Conservation (phyloP, 2,329 filamentous ascomycete genomes). For the Emydomyces testavorans region DNA sequence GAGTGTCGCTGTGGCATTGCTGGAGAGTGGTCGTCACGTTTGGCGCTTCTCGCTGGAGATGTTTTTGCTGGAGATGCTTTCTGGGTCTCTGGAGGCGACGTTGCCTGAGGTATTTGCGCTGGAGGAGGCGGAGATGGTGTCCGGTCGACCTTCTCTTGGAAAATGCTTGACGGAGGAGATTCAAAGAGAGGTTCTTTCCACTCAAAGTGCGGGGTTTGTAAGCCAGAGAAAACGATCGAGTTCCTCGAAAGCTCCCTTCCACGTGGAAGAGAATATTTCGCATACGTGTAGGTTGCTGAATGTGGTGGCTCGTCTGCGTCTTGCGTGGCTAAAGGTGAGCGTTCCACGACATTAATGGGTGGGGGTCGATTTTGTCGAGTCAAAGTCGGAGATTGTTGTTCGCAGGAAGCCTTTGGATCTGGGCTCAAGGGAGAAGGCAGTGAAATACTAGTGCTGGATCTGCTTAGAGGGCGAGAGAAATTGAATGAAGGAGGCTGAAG, state of each 20-base stretch:
- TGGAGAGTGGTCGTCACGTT: conserved; percentile 5
- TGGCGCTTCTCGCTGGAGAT: conserved; percentile 10
- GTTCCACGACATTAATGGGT: conserved; percentile 26
- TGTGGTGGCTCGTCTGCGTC: conserved; percentile 24
- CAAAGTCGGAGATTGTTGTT: conserved; percentile 26
- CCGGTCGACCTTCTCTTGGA: conserved; percentile 19
- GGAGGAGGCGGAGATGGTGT: conserved; percentile 27
- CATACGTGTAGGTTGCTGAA: conserved; percentile 65
- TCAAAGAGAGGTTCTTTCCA: conserved; percentile 50
- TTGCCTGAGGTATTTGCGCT: conserved; percentile 10
- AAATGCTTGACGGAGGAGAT: conserved; percentile 26
- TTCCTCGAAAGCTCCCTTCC: conserved; percentile 66
- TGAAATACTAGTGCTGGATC: conserved; percentile 34
- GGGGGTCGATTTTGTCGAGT: conserved; percentile 20
- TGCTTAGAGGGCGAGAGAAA: conserved; percentile 80
- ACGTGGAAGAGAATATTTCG: conserved; percentile 71
- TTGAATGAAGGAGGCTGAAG: conserved; percentile 72
- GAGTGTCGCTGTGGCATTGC: conserved; percentile 10
- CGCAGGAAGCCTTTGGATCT: conserved; percentile 38
- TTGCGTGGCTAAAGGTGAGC: conserved; percentile 11
- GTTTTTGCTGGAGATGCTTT: conserved; percentile 21
- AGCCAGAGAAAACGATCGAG: conserved; percentile 48
- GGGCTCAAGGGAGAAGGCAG: conserved; percentile 23
- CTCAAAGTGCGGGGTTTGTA: conserved; percentile 45
- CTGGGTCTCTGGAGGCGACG: conserved; percentile 23